Percentiles rank a stretch among this genome's conserved stretches.
Conservation (phyloP, 2,329 filamentous ascomycete genomes). For the Botrytis pseudocinerea region DNA sequence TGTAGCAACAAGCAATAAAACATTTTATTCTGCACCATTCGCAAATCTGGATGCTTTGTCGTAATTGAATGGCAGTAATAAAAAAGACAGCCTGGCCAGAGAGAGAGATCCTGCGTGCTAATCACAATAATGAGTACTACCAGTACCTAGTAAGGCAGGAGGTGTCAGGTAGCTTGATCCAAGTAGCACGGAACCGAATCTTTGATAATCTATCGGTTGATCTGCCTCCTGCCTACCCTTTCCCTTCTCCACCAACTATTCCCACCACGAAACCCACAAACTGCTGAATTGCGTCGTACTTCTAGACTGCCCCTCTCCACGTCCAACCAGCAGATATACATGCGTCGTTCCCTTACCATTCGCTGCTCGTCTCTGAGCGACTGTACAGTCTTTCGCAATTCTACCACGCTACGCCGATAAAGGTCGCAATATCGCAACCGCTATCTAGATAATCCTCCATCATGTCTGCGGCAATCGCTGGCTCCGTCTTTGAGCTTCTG, state of each 20-base stretch:
- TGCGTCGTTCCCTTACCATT: conserved; percentile 36
- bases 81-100: conserved; percentile 11
- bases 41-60: neutral
- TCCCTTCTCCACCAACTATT: neutral
- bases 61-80: neutral
- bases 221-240: neutral
- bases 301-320: neutral
- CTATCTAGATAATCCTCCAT: conserved; percentile 23
- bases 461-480: conserved; percentile 37
- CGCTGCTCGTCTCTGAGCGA: conserved; percentile 41
- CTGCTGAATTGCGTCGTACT: neutral
- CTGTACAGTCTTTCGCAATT: conserved; percentile 21
- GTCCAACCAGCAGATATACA: conserved; percentile 34
- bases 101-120: neutral
- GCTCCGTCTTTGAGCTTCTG: conserved; percentile 39
- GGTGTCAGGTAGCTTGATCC: neutral
- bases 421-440: neutral
- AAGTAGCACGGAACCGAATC: neutral
- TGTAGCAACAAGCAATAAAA: no score
- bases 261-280: neutral
- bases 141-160: neutral
- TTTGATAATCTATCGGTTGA: neutral
- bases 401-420: neutral
- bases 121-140: neutral
- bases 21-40: neutral